phyloP scores from a whole-genome alignment of 805 yeast species.

The Candida insectorum region DNA sequence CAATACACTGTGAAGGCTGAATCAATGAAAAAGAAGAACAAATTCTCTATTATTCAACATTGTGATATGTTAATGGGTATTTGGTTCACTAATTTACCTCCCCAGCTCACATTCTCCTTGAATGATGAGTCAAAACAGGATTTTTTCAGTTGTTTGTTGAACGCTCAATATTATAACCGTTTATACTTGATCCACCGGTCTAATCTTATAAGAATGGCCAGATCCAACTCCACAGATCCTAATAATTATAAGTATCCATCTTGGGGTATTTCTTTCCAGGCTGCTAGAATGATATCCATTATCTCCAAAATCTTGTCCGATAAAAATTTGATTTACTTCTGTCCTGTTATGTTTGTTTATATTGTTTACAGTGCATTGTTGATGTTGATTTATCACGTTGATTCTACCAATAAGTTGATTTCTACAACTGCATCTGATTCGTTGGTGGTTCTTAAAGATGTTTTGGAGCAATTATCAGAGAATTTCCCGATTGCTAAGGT shows the following conservation, averaged over 20 bases:
- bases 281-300: conserved; percentile 70
- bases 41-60: conserved; percentile 50
- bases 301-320: conserved; percentile 55
- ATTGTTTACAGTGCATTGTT: conserved; percentile 61
- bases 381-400: conserved; percentile 70
- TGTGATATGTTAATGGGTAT: conserved; percentile 76
- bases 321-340: conserved; percentile 45
- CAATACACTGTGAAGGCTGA: conserved; percentile 72
- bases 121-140: conserved; percentile 52
- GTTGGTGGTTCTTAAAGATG: conserved; percentile 33
- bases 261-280: conserved; percentile 81
- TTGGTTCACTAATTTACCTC: conserved; percentile 70
- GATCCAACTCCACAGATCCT: conserved; percentile 36
- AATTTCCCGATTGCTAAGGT: conserved; percentile 40
- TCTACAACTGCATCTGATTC: conserved; percentile 43
- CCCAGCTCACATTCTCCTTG: conserved; percentile 58
- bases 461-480: conserved; percentile 33
- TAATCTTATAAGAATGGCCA: conserved; percentile 52
- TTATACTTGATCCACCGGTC: conserved; percentile 69
- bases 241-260: conserved; percentile 55
- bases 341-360: conserved; percentile 60
- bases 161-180: conserved; percentile 70
- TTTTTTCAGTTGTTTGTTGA: conserved; percentile 55
- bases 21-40: conserved; percentile 42
- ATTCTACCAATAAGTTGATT: conserved; percentile 37